Base-by-base conservation (phyloP, 495 filamentous ascomycete genomes). In the Hyaloscypha bicolor region DNA sequence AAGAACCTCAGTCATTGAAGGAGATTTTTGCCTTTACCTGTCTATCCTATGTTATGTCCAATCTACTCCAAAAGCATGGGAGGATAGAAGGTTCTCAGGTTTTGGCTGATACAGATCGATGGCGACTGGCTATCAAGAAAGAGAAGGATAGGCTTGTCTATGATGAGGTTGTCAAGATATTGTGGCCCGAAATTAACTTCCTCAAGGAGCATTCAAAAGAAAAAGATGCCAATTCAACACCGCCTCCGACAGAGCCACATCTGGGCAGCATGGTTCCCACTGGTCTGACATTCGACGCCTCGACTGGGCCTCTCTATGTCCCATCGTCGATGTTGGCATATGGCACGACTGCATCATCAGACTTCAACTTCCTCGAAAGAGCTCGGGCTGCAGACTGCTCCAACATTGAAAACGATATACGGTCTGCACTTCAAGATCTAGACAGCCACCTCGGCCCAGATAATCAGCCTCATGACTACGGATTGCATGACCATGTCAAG, bases 11-110 rank as follows among this genome's bases (percentile, higher is more conserved):
- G 58, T 37, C 58, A 61, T 21, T 61, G 58, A 61, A 61, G 35
- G 37, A 63, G 19, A 52, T 63, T 12, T 63, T 63, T 53, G 61
- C 61, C 16, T 51, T 63, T 35, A 63, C 61, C 25, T 63, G 39
- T 53, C 48, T 63, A 37, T 37, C 33, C 33, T 37, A 37, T 61
- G 59, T 61, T 35, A 39, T 61, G 31, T 61, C 59, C 32, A 61
- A 37, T 9, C 59, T 61, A 61, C 59, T 61, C 37, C 59, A 61
- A 61, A 39, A 61, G 59, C 59, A 61, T 9, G 32, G 59, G 6
- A 30, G 12, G 32, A 61, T 42, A 29, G 32, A 61, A 39, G 32
- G 30, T 35, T 61, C 59, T 39, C 59, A n/a, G 16, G 32, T 61
- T 42, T 33, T 61, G 3, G 12, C 59, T 37, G 33, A 37, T 37